A percentile compares a stretch with the other conserved stretches of the same genome.
Conservation (phyloP, 2,329 filamentous ascomycete genomes). For the Fusarium coffeatum region DNA sequence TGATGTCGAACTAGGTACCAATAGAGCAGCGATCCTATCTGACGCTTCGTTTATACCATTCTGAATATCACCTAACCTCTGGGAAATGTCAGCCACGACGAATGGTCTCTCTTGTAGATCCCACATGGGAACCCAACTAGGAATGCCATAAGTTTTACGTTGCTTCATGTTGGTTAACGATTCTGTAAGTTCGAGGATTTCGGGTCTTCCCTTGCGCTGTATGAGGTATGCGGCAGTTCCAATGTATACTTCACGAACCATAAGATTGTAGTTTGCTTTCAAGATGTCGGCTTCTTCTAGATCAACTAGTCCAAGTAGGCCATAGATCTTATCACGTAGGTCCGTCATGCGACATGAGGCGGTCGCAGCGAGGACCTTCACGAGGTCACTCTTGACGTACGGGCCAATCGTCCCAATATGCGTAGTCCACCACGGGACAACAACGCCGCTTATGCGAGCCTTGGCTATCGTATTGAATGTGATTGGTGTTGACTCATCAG, state of each 20-base stretch:
- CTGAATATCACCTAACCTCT: constrained; percentile 2
- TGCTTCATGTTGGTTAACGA: not conserved
- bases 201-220: not conserved
- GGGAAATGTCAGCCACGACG: not conserved
- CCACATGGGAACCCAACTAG: constrained; percentile 31
- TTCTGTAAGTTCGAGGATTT: constrained; percentile 11
- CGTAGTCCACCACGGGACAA: constrained; percentile 15
- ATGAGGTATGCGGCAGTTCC: constrained; percentile 25
- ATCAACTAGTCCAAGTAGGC: constrained; percentile 19
- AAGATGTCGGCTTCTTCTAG: not conserved
- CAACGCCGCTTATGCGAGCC: not conserved
- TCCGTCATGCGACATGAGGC: constrained; percentile 14
- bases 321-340: constrained; percentile 28
- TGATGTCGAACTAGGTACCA: not conserved
- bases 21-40: not conserved
- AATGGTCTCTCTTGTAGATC: constrained; percentile 10
- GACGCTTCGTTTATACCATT: not conserved
- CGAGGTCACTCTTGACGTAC: not conserved
- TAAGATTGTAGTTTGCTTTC: constrained; percentile 23
- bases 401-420: constrained; percentile 13
- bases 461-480: not conserved
- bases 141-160: constrained; percentile 22
- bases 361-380: constrained; percentile 15
- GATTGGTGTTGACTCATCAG: not conserved
- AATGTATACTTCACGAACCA: constrained; percentile 30